Conservation (phyloP, 2,329 filamentous ascomycete genomes). For the Bisporella sp. region DNA sequence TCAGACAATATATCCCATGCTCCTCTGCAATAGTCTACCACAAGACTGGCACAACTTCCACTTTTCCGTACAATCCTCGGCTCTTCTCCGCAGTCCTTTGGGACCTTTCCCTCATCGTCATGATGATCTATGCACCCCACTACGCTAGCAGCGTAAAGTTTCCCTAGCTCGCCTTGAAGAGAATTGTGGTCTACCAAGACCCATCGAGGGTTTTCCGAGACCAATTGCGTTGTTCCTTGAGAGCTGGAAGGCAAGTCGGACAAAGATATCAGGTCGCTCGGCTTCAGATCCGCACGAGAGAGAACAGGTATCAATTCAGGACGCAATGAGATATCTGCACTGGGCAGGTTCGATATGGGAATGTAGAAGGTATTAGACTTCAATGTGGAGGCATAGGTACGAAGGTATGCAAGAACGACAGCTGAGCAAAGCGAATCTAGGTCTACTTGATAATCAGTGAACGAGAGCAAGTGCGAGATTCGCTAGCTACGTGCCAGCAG, state of each 20-base stretch:
- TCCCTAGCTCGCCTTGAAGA: conserved; percentile 54
- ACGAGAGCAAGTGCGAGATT: neutral
- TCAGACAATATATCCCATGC: conserved; percentile 50
- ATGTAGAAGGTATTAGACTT: conserved; percentile 48
- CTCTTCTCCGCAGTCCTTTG: conserved; percentile 35
- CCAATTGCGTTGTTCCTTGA: conserved; percentile 35
- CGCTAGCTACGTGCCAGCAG: conserved; percentile 42
- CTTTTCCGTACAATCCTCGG: conserved; percentile 57
- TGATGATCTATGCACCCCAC: conserved; percentile 73
- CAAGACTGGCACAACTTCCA: conserved; percentile 68
- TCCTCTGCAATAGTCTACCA: conserved; percentile 51
- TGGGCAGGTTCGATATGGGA: conserved; percentile 65
- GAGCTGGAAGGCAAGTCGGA: conserved; percentile 51
- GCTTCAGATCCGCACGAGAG: conserved; percentile 47
- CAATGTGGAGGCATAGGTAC: conserved; percentile 44
- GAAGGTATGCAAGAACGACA: conserved; percentile 67
- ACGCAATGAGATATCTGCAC: conserved; percentile 61
- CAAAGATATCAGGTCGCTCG: conserved; percentile 58
- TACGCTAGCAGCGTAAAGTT: conserved; percentile 44
- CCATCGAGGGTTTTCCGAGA: conserved; percentile 55
- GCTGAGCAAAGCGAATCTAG: conserved; percentile 75
- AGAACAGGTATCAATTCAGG: conserved; percentile 66
- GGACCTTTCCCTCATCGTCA: conserved; percentile 57
- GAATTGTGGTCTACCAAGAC: conserved; percentile 76
- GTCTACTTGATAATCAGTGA: conserved; percentile 39